phyloP scores from a whole-genome alignment of 2,329 filamentous ascomycete genomes.

The Raffaelea albimanens region DNA sequence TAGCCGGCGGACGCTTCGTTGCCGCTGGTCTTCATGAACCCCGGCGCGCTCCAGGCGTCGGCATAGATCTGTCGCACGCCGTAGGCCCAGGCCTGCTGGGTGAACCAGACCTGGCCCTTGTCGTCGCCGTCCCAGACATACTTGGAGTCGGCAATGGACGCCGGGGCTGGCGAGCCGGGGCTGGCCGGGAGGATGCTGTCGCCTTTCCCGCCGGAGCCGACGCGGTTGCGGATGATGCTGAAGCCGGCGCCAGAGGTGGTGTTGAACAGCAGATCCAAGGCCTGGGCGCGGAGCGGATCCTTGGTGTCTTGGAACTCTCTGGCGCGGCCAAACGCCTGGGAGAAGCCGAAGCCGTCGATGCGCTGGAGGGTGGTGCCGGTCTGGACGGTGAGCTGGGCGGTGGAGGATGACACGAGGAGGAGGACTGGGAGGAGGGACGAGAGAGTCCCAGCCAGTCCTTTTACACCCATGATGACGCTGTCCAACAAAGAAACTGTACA shows the following conservation, averaged over 20 bases:
- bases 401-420: no score
- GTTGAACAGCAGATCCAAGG: conserved; percentile 35
- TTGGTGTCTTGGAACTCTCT: conserved; percentile 30
- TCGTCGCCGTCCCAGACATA: conserved; percentile 39
- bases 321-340: conserved; percentile 33
- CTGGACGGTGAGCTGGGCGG: conserved; percentile 25
- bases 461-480: no score
- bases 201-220: conserved; percentile 26
- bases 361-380: conserved; percentile 31
- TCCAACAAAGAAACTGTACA: no score
- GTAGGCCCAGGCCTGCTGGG: conserved; percentile 33
- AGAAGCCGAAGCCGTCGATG: conserved; percentile 36
- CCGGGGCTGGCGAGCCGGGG: conserved; percentile 30
- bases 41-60: conserved; percentile 37
- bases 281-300: conserved; percentile 24
- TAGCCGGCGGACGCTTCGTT: conserved; percentile 21
- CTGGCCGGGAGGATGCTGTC: conserved; percentile 24
- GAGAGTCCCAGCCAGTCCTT: no score
- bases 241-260: conserved; percentile 32
- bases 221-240: conserved; percentile 34
- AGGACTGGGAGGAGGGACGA: no score
- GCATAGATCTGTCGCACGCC: conserved; percentile 24
- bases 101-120: conserved; percentile 40
- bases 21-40: conserved; percentile 36
- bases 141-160: conserved; percentile 26